These are phyloP conservation scores for Mortierella sp. DNA, from an alignment of 371 early-diverging fungal genomes.

Conservation along the genomic window DNA sequence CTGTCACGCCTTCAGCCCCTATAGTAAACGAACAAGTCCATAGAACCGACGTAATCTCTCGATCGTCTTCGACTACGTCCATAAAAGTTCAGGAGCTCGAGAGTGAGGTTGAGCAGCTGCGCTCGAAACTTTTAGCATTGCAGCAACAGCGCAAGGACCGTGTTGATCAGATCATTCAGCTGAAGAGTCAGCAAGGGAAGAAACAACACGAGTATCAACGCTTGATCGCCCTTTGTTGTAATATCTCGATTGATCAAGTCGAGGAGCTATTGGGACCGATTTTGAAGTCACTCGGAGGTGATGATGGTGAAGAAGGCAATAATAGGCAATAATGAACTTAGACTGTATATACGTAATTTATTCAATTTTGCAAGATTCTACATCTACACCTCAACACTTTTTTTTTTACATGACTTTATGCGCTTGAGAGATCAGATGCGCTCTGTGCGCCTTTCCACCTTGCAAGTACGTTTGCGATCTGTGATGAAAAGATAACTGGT, in stretches of 20 bases:
- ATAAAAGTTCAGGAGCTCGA: constrained; percentile 16
- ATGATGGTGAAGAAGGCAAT: neutral
- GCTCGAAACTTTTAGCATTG: constrained; percentile 16
- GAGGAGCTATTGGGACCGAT: constrained; percentile 76
- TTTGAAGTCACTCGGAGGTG: constrained; percentile 46
- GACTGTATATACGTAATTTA: constrained; percentile 6
- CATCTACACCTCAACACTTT: neutral
- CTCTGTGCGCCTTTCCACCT: constrained; percentile 4
- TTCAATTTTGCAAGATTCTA: neutral
- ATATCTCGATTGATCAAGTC: constrained; percentile 75
- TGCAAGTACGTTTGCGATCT: constrained; percentile 22
- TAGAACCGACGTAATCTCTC: neutral
- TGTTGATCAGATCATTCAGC: constrained; percentile 34
- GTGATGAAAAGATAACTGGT: constrained; percentile 38
- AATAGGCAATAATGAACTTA: neutral
- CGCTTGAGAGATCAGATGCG: neutral
- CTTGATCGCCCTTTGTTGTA: constrained; percentile 83
- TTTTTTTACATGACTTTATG: constrained; percentile 6
- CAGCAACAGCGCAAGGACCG: constrained; percentile 40
- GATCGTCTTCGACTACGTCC: neutral
- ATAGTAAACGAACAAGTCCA: neutral
- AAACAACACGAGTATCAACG: constrained; percentile 67
- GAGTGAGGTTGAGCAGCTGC: constrained; percentile 22
- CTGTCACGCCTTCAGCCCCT: neutral
- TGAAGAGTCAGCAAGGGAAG: constrained; percentile 44